phyloP scores from a whole-genome alignment of 2,329 filamentous ascomycete species.

The Cladorrhinum sp. region DNA sequence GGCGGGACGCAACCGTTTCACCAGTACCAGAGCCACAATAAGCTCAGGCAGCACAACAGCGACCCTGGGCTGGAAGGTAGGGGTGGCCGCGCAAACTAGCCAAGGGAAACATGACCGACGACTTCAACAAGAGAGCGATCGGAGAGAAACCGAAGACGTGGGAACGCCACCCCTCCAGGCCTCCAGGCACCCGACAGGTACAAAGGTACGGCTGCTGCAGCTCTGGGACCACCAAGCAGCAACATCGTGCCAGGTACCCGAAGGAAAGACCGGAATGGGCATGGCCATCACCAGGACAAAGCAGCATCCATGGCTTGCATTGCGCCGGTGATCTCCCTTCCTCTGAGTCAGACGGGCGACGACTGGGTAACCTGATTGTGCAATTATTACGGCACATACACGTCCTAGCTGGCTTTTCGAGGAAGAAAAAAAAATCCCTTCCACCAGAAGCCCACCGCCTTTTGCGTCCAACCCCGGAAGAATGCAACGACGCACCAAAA shows the following conservation, averaged over 20 bases:
- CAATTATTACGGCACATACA: slow-evolving; percentile 20
- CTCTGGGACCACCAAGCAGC: slow-evolving; percentile 3
- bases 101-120: background rate
- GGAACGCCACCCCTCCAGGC: background rate
- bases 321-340: background rate
- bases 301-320: background rate
- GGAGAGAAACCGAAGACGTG: slow-evolving; percentile 3
- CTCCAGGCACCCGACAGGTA: slow-evolving; percentile 9
- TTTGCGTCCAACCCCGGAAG: background rate
- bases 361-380: slow-evolving; percentile 8
- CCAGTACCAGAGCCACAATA: background rate
- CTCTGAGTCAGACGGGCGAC: slow-evolving; percentile 18
- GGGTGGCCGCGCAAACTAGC: background rate
- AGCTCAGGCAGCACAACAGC: background rate
- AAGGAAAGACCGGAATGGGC: background rate
- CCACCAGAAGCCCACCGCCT: background rate
- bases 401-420: slow-evolving; percentile 9
- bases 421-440: background rate
- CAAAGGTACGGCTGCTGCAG: slow-evolving; percentile 1
- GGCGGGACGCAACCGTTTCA: background rate
- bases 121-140: background rate
- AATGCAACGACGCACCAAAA: background rate
- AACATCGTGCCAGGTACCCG: slow-evolving; percentile 7
- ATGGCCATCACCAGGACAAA: slow-evolving; percentile 3
- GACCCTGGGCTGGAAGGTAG: background rate